A percentile compares a stretch with the other conserved stretches of the same genome.
Conservation (phyloP, 1,139 yeast species). For the Hyphopichia pseudoburtonii region DNA sequence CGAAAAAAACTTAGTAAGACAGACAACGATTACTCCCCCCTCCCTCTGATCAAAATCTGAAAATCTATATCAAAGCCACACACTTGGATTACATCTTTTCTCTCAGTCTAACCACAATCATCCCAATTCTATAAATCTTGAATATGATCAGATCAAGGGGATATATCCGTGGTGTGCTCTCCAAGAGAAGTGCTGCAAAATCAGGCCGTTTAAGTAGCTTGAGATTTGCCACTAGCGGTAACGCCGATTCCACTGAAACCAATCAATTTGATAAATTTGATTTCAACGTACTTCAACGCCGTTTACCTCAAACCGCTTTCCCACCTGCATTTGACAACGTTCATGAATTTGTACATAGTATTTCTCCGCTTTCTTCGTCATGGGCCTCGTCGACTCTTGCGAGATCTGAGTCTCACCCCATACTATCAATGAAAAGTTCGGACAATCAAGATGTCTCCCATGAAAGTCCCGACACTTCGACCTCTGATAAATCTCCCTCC, state of each 20-base stretch:
- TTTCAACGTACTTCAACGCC: background rate
- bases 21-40: no score
- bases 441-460: background rate
- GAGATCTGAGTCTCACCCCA: background rate
- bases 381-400: background rate
- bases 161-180: constrained; percentile 9
- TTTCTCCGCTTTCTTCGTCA: background rate
- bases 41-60: no score
- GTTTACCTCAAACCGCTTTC: background rate
- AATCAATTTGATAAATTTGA: background rate
- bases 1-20: background rate
- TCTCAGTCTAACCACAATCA: no score
- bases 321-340: constrained; percentile 5
- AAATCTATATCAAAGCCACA: no score
- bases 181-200: constrained; percentile 9
- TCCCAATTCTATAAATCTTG: no score
- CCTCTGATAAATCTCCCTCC: background rate
- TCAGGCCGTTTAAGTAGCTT: constrained; percentile 3
- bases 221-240: constrained; percentile 15
- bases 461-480: background rate
- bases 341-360: constrained; percentile 7
- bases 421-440: background rate
- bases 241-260: background rate
- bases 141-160: constrained; percentile 13
- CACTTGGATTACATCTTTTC: no score